phyloP scores from a whole-genome alignment of 139 green algal species.

The Nannochloris sp. region DNA sequence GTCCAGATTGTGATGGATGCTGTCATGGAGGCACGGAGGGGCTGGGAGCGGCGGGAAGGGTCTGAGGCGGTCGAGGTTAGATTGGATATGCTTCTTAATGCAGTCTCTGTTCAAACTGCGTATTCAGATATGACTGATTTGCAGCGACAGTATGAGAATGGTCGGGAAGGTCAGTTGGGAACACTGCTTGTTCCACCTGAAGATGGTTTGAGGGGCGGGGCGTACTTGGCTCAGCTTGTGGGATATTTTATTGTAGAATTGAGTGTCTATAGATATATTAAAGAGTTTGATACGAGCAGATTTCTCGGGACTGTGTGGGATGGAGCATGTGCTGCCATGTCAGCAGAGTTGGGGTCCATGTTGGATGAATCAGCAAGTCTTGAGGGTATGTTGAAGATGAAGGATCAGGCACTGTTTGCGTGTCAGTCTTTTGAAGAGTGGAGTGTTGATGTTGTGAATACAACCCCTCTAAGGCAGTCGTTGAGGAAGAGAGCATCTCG shows the following conservation, averaged over 20 bases:
- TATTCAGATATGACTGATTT: not conserved
- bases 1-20: no score
- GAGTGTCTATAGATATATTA: not conserved
- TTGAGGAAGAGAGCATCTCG: no score
- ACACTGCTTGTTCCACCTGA: not conserved
- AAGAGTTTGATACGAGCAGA: not conserved
- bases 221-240: constrained; percentile 6
- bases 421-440: constrained; percentile 3
- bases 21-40: no score
- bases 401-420: not conserved
- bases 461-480: no score
- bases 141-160: not conserved
- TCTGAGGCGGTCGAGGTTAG: no score
- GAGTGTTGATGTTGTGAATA: no score
- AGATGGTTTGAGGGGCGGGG: not conserved
- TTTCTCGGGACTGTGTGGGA: not conserved
- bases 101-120: not conserved
- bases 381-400: constrained; percentile 1
- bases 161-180: not conserved
- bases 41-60: no score
- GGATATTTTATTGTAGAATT: constrained; percentile 9
- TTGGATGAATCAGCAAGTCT: constrained; percentile 2
- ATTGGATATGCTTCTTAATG: no score
- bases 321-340: constrained; percentile 2
- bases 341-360: not conserved